These are phyloP conservation scores for Marasmius sp. DNA, from an alignment of 1,284 basidiomycete species.

Conservation along the genomic window DNA sequence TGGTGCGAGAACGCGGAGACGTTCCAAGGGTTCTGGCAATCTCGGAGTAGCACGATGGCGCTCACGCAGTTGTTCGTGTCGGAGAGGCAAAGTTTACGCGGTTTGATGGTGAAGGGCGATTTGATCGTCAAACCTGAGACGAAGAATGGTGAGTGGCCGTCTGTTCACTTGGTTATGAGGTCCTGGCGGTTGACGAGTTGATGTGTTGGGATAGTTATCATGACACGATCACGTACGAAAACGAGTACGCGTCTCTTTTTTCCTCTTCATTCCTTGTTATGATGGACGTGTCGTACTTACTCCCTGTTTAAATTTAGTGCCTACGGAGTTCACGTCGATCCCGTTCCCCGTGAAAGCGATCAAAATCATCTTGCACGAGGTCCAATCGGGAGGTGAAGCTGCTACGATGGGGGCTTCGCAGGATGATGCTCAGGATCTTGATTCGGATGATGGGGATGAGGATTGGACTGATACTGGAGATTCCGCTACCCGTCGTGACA, in stretches of 20 bases:
- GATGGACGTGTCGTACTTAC: too few relatives aligned
- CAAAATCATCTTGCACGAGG: constrained; percentile 85
- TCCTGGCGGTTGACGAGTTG: constrained; percentile 18
- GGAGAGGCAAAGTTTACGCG: constrained; percentile 63
- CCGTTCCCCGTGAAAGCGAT: constrained; percentile 90
- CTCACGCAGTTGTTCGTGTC: constrained; percentile 76
- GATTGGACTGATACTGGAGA: constrained; percentile 82
- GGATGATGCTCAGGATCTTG: constrained; percentile 51
- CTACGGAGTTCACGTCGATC: constrained; percentile 83
- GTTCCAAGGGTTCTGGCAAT: constrained; percentile 93
- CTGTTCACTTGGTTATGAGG: constrained; percentile 9
- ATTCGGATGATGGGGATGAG: constrained; percentile 83
- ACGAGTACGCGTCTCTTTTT: constrained; percentile 55
- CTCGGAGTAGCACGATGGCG: constrained; percentile 81
- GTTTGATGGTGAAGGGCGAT: constrained; percentile 87
- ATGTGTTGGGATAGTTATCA: constrained; percentile 67
- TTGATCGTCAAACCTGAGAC: constrained; percentile 82
- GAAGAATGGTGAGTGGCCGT: constrained; percentile 64
- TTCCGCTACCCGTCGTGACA: constrained; percentile 41
- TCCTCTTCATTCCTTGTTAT: constrained; percentile 10
- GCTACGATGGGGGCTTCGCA: constrained; percentile 54
- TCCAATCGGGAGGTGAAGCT: constrained; percentile 72
- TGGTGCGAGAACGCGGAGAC: constrained; percentile 96
- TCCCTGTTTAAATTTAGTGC: constrained; percentile 46
- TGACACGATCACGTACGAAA: constrained; percentile 91